Conservation (phyloP, 208 protist species). For the Trypanosoma rangeli region DNA sequence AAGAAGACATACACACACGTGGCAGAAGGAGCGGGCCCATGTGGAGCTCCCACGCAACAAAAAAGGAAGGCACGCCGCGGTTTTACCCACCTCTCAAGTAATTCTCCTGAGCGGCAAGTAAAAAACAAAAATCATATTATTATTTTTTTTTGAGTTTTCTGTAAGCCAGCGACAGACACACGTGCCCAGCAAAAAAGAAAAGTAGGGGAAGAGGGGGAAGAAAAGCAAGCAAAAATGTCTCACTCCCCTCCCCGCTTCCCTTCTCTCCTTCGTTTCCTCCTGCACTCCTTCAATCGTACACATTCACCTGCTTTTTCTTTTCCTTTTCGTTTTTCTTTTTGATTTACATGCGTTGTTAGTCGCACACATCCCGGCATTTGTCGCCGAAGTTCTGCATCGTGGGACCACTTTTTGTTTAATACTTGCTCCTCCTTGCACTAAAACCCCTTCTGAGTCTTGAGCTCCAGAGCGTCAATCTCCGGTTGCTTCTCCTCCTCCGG, state of each 20-base stretch:
- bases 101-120: no score
- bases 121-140: no score
- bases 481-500: constrained; percentile 65
- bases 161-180: not conserved
- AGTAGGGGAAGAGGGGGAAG: constrained; percentile 17
- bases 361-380: not conserved
- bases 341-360: not conserved
- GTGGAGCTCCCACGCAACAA: not conserved
- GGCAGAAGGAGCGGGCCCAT: no score
- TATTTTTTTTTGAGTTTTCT: no score
- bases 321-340: constrained; percentile 1
- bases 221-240: constrained; percentile 8
- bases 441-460: constrained; percentile 86
- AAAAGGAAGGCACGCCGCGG: not conserved
- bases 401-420: not conserved
- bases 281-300: not conserved
- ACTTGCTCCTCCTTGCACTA: constrained; percentile 24
- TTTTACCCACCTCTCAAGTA: no score
- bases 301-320: not conserved
- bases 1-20: not conserved
- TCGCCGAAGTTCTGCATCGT: not conserved
- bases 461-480: constrained; percentile 72
- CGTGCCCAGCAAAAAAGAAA: constrained; percentile 11
- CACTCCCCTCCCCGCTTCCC: not conserved
- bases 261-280: not conserved